These are phyloP conservation scores for Glycine latifolia DNA, from an alignment of 306 rosid genomes.

Conservation along the genomic window DNA sequence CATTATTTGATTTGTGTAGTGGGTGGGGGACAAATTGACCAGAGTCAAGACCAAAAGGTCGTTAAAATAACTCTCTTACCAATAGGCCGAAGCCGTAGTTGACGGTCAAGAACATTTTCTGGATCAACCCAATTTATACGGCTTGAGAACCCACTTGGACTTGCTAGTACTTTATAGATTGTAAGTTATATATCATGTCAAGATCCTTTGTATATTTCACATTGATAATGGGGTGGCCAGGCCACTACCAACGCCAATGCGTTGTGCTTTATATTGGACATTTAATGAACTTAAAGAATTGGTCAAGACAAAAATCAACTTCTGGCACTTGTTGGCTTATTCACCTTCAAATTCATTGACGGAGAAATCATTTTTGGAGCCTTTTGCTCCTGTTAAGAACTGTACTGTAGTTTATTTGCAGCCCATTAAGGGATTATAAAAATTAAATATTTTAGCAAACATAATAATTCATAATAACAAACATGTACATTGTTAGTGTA, in stretches of 20 bases:
- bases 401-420: no score
- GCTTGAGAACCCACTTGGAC: neutral
- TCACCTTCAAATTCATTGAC: neutral
- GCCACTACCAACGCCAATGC: neutral
- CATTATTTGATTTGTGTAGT: neutral
- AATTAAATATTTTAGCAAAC: no score
- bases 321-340: neutral
- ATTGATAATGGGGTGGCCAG: neutral
- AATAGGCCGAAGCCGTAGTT: neutral
- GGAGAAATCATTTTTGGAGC: neutral
- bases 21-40: conserved; percentile 27
- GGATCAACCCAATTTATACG: neutral
- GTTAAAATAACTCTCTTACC: conserved; percentile 17
- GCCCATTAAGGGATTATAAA: neutral
- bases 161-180: neutral
- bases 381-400: neutral
- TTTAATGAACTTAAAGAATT: conserved; percentile 18
- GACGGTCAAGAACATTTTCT: neutral
- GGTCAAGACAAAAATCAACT: neutral
- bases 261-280: neutral
- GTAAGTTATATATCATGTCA: no score
- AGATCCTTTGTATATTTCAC: neutral
- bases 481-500: no score
- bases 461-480: no score
- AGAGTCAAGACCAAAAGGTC: neutral